Evolutionary conservation across 768 basidiomycete species (phyloP), one percentile per base, ranked within the genome.

Genomic region (Lentinula boryana): DNA sequence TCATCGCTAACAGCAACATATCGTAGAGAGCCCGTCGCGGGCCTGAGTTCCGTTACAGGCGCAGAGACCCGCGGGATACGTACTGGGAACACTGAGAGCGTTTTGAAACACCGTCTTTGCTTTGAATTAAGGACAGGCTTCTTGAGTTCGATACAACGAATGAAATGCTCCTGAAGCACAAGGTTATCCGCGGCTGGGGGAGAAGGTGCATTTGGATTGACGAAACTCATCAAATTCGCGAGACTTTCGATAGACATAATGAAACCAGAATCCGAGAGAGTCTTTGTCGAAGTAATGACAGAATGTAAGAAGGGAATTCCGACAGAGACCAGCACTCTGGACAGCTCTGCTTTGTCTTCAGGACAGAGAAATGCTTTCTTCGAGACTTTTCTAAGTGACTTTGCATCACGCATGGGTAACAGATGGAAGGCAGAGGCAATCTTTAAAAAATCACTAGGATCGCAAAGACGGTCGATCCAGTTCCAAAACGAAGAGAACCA

Each of bases 401-500:
- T 63, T 43, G 41, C 18, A 12, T 61, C 54, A 1, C 50, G 38
- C 10, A 66, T 68, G 2, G 68, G 68, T 4, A 71, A 50, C 2
- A 70, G 33, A 51, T 67, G 63, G 15, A 66, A 62, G 9, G 18
- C 36, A 1, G 36, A 44, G n/a, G 10, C n/a, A 23, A n/a, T 36
- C 18, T 16, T 23, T 31, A 65, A 52, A 15, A 68, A 58, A 3
- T 49, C 60, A 4, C 15, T 9, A 38, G 46, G 40, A 27, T 58
- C 60, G 2, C 35, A 31, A 62, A 10, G 59, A 35, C 21, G 35
- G 9, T 40, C 53, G 15, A 68, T 48, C 69, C 68, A 73, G 15
- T 38, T 62, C 72, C 72, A 73, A 51, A 73, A 73, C 16, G 49
- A 40, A 10, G 50, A 38, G 15, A 71, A 60, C 72, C 72, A 73